These are phyloP conservation scores for Limonomyces culmigenus DNA, from an alignment of 1,284 basidiomycete species.

Conservation along the genomic window DNA sequence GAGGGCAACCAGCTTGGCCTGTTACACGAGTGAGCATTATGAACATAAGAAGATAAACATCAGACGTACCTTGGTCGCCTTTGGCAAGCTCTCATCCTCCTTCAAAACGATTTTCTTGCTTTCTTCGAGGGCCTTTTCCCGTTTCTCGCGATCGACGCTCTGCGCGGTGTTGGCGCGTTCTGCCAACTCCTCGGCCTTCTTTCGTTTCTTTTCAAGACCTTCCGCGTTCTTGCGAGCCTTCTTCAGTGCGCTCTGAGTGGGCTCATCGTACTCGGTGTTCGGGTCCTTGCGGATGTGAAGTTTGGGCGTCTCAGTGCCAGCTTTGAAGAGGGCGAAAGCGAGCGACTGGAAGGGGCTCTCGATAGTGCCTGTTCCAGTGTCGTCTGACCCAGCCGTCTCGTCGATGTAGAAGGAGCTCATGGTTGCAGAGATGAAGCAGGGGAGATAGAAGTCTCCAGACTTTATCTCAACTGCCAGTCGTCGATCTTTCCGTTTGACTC, in stretches of 20 bases:
- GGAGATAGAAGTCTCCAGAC: no score
- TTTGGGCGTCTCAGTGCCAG: constrained; percentile 25
- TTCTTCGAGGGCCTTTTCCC: constrained; percentile 70
- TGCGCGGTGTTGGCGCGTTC: constrained; percentile 54
- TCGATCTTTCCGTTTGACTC: no score
- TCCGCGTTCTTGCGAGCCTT: constrained; percentile 90
- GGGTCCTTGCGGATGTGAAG: constrained; percentile 59
- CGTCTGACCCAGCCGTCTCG: constrained; percentile 67
- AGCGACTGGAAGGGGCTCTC: constrained; percentile 72
- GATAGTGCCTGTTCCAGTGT: constrained; percentile 51
- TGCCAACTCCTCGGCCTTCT: constrained; percentile 71
- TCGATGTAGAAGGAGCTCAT: constrained; percentile 67
- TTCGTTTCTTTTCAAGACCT: constrained; percentile 77
- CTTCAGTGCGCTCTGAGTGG: constrained; percentile 78
- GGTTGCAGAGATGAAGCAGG: no score
- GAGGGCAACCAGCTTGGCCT: constrained; percentile 74
- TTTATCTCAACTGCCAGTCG: no score
- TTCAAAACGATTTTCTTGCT: constrained; percentile 75
- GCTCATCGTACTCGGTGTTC: constrained; percentile 54
- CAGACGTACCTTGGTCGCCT: constrained; percentile 42
- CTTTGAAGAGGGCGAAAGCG: constrained; percentile 61
- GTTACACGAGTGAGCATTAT: no score
- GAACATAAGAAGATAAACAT: neutral
- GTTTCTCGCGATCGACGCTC: constrained; percentile 51
- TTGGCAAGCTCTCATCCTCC: constrained; percentile 55